Evolutionary conservation across 345 rosid species (phyloP).

Genomic region (Eucalyptus shirleyi): DNA sequence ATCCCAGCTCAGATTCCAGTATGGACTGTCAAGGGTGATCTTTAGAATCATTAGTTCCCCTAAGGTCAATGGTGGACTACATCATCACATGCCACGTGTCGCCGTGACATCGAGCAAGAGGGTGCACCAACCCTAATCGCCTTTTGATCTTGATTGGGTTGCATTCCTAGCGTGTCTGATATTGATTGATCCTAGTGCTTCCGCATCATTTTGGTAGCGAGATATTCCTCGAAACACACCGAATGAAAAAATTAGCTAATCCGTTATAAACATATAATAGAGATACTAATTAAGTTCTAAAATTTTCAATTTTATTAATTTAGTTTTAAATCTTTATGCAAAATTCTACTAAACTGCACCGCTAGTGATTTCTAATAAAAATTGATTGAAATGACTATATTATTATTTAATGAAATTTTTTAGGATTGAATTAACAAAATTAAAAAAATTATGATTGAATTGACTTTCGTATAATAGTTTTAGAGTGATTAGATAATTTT

Average conservation of each 20-base stretch:
- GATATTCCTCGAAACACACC: neutral
- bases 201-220: neutral
- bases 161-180: neutral
- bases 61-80: neutral
- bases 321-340: neutral
- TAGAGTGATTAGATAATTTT: neutral
- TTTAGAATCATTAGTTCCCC: neutral
- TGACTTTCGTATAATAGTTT: neutral
- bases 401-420: neutral
- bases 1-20: neutral
- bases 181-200: neutral
- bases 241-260: neutral
- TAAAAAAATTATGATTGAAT: neutral
- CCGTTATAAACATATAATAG: neutral
- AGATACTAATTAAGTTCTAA: neutral
- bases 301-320: neutral
- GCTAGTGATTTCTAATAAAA: fast-evolving
- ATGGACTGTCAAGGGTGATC: neutral
- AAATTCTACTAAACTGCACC: fast-evolving
- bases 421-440: neutral
- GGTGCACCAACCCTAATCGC: neutral
- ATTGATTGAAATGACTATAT: neutral
- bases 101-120: neutral
- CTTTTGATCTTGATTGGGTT: neutral
- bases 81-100: neutral